Evolutionary conservation across 116 monocot genomes (phyloP), one percentile per base, ranked within the genome.

Genomic region (Trichopus zeylanicus): DNA sequence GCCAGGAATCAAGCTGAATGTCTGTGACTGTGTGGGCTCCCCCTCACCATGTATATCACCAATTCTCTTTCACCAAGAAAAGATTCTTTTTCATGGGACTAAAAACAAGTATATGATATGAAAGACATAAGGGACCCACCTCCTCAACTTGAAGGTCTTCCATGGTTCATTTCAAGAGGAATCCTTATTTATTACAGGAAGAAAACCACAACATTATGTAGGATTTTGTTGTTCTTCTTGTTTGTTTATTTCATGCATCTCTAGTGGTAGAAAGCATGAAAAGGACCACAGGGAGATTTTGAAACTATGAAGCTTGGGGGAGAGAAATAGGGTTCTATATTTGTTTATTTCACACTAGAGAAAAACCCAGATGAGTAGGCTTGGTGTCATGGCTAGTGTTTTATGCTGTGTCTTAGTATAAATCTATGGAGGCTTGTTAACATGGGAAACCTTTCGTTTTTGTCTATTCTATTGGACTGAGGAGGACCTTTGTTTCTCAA

Each of bases 1-100:
- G 33, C 68, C 68, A 60, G 3, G 29, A 51, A 60, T 68, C 68
- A 16, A 68, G 68, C 68, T 68, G 68, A 53, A 60, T 68, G 68
- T 68, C 52, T 68, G 59, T 38, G 23, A 18, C 33, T 10, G 0
- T 35, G 37, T 13, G 21, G 6, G 24, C 35, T 15, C 52, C 18
- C 33, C 37, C 26, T 37, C 31, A 8, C 32, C 32, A 13, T 22
- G 19, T 33, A 6, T 33, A 31, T 51, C 33, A 24, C 24, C 49
- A 19, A 2, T 1, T 60, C 46, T 20, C 30, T 25, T 22, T 20
- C 1, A 27, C 18, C 26, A 42, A 31, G 30, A 67, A 67, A 67
- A 67, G 48, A 67, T 57, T 67, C 58, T 20, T 28, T 56, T 15
- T n/a, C 26, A n/a, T 22, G 38, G 10, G 52, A 15, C 15, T 56